Evolutionary conservation across 208 protist species (phyloP), one percentile per base, ranked within the genome.

Genomic region (Lotmaria passim): DNA sequence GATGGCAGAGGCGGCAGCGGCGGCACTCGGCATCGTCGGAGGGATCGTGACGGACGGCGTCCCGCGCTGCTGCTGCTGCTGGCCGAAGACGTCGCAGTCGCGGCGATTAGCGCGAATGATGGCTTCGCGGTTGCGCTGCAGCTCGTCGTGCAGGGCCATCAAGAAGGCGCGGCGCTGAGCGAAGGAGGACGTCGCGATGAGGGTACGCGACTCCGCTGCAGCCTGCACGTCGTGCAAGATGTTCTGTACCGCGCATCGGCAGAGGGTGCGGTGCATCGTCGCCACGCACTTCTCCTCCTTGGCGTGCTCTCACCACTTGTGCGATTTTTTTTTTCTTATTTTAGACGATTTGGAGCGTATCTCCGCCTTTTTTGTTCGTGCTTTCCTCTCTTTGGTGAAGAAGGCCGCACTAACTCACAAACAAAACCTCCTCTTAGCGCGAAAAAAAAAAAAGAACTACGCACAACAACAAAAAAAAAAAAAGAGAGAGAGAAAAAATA

Each of bases 91-190:
- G 19, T 82, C 67, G 65, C 75, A 82, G 73, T 90, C 85, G 19
- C 73, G 74, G 23, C 46, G 53, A 52, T 84, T 87, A 8, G 85
- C 81, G 41, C 66, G 78, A n/a, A 69, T 48, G 28, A 90, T 84
- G 44, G 58, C 33, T 0, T 78, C 55, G 58, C 73, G 34, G 48
- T 78, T 57, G 23, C 69, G 57, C 21, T 60, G 33, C 31, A 90
- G 53, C 36, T 87, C 76, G 5, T 71, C 67, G 33, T 70, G 69
- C 24, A 90, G 78, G 7, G 75, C 73, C 21, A 48, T 31, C 30
- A 90, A 47, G 31, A 90, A 90, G 24, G 71, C 47, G 17, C 73
- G 72, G 30, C 85, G 75, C 73, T 87, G 85, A 7, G 61, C 62
- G 38, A 86, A 67, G 6, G 77, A 73, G 17, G 79, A 75, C 14